Evolutionary conservation across 768 basidiomycete genomes (phyloP).

Genomic region (Boletus rex-veris): DNA sequence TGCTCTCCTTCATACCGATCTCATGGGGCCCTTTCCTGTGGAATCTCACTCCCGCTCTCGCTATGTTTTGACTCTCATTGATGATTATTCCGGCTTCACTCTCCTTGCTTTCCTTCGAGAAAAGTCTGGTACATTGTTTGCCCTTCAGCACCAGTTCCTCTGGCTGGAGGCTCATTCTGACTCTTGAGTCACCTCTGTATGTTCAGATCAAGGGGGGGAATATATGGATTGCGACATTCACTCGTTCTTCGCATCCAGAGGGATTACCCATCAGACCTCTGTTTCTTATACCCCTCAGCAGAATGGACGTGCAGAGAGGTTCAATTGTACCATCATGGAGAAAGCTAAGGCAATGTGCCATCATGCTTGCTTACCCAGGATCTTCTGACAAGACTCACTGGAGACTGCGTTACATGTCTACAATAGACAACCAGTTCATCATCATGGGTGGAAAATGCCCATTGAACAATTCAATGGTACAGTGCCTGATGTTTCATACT

Average conservation of each 20-base stretch:
- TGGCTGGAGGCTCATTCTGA: neutral
- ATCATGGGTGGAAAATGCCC: neutral
- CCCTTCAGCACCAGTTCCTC: fast-evolving
- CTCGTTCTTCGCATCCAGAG: neutral
- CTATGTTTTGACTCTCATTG: neutral
- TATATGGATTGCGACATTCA: neutral
- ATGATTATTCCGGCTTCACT: neutral
- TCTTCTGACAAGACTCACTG: neutral
- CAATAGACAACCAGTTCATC: neutral
- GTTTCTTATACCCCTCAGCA: neutral
- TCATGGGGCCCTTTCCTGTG: neutral
- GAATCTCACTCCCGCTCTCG: fast-evolving
- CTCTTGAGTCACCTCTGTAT: neutral
- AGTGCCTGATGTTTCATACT: neutral
- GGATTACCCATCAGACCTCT: neutral
- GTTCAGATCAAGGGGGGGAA: neutral
- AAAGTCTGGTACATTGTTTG: neutral
- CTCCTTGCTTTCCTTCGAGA: neutral
- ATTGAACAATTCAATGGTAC: neutral
- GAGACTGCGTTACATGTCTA: neutral
- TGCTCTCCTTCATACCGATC: neutral
- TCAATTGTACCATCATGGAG: neutral
- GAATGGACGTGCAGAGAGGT: neutral
- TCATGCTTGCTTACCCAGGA: neutral
- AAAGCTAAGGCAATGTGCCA: neutral